A percentile compares a stretch with the other conserved stretches of the same genome.
Evolutionary conservation across 2,329 filamentous ascomycete species (phyloP).

Genomic region (Colletotrichum nymphaeae): DNA sequence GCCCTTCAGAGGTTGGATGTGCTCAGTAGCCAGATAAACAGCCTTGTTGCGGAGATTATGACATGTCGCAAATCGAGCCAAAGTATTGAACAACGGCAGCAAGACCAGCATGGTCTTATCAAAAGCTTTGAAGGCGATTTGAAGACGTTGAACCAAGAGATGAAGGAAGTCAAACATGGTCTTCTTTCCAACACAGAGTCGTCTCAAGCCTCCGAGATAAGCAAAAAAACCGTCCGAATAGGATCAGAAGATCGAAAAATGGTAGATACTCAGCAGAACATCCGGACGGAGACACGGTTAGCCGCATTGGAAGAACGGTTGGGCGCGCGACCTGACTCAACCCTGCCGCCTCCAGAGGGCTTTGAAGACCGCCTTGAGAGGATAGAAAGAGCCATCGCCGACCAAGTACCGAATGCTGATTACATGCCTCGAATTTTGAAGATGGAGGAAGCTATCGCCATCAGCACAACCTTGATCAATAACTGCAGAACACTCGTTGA

Average conservation of each 20-base stretch:
- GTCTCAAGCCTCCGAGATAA: neutral
- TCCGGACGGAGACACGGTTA: neutral
- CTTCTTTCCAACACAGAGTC: neutral
- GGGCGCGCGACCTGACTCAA: neutral
- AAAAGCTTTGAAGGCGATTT: neutral
- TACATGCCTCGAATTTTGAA: neutral
- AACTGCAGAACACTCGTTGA: slow-evolving; percentile 27
- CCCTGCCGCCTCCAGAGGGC: neutral
- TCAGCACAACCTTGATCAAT: slow-evolving; percentile 1
- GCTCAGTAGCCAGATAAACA: neutral
- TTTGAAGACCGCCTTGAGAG: neutral
- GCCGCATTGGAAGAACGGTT: neutral
- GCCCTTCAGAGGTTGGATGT: slow-evolving; percentile 7
- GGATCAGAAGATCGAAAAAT: neutral
- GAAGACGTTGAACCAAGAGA: neutral
- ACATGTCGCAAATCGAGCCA: neutral
- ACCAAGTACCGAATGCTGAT: neutral
- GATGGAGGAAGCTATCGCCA: slow-evolving; percentile 8
- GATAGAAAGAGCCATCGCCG: neutral
- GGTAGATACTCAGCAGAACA: neutral
- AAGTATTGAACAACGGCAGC: neutral
- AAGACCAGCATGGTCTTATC: neutral
- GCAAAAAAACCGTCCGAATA: neutral
- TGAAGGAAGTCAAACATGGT: neutral
- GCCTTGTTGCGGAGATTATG: neutral